These are phyloP conservation scores for Gryganskiella cystojenkinii DNA, from an alignment of 192 early-diverging fungal genomes.

Conservation along the genomic window DNA sequence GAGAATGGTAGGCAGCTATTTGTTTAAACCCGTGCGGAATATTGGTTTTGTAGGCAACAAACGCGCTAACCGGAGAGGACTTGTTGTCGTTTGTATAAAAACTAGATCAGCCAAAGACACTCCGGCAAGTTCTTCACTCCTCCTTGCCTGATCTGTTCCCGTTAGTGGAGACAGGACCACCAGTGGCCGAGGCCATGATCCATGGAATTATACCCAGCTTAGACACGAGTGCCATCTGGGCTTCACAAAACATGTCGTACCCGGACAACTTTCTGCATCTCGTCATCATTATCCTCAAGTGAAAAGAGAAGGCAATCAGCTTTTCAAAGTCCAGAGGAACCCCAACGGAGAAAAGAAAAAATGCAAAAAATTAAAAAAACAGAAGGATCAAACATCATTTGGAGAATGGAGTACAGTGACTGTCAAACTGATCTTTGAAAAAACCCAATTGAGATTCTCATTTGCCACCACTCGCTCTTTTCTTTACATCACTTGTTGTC, in stretches of 20 bases:
- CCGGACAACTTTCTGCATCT: constrained; percentile 89
- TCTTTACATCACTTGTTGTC: too few species aligned
- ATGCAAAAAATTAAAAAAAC: too few species aligned
- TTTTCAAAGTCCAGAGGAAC: too few species aligned
- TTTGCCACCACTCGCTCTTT: too few species aligned
- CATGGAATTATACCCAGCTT: constrained; percentile 79
- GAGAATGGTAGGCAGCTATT: constrained; percentile 53
- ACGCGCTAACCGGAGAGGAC: neutral
- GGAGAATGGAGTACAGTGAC: too few species aligned
- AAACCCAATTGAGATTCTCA: too few species aligned
- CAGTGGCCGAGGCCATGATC: constrained; percentile 62
- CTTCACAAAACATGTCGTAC: constrained; percentile 78
- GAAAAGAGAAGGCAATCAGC: too few species aligned
- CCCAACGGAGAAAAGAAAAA: too few species aligned
- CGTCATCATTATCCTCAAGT: constrained; percentile 59
- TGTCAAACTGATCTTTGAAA: too few species aligned
- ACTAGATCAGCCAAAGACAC: constrained; percentile 50
- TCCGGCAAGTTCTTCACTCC: constrained; percentile 62
- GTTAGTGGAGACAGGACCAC: constrained; percentile 45
- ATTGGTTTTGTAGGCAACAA: neutral
- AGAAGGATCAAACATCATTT: too few species aligned
- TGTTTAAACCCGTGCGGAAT: neutral
- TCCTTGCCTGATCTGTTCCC: constrained; percentile 58
- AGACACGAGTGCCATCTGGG: constrained; percentile 80
- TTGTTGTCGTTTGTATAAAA: too few species aligned